Base-by-base conservation (phyloP, 805 yeast species). In the Ogataea populi-albae region DNA sequence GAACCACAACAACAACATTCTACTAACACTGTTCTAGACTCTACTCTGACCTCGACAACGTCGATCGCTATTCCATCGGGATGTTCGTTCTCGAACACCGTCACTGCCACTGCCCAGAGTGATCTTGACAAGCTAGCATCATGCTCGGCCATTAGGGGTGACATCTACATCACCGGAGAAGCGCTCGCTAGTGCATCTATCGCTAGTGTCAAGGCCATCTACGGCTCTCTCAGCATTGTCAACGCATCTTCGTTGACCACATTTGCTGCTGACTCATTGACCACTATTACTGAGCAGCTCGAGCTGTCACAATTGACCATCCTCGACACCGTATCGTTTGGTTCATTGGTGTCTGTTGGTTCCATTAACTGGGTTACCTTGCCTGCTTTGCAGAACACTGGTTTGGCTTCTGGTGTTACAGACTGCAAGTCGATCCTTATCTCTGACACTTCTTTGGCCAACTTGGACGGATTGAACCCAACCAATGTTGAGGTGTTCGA, bases 81-180 rank as follows among this genome's bases (percentile, higher is more conserved):
- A 19, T 85, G 94, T 75, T 71, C 84, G 24, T 77, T 81, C 68
- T 54, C 68, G 19, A 62, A 66, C 32, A 68, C 71, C 50, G 69
- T 69, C 47, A 85, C 95, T 35, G 95, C 87, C 52, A 78, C 93
- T 37, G 76, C 80, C 27, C 87, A 88, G 65, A 52, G 84, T 21
- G 89, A 87, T 50, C 77, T 91, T 58, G 95, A 87, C 54, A 55
- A 62, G 18, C 75, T 83, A 36, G 64, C 86, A 32, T 70, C 79
- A 30, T 93, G 98, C 77, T 63, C 75, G 24, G 83, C 87, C 45
- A 72, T 93, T 50, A 74, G 75, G 46, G 98, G 96, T 73, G 81
- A 81, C 61, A 68, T 93, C 53, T 62, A 69, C 65, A 73, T 91
- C 57, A 57, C 73, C 39, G 89, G 89, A 67, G 70, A 65, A 46